These are phyloP conservation scores for Monosporascus sp. DNA, from an alignment of 2,329 filamentous ascomycete species.

Conservation along the genomic window DNA sequence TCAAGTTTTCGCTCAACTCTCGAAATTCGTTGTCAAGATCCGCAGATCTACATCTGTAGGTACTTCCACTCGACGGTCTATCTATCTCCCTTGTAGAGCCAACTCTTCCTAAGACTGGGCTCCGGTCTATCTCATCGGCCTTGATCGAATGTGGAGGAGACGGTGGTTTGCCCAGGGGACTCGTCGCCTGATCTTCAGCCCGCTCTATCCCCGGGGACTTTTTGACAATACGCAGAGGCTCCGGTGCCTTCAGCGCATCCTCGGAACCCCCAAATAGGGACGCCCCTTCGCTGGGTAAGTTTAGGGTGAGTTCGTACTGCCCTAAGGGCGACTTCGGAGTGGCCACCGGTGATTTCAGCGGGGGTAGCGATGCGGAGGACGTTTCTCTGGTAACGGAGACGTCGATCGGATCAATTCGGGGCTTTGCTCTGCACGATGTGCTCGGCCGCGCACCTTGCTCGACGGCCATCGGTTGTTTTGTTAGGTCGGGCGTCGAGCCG, in stretches of 20 bases:
- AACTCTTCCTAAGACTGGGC: conserved; percentile 5
- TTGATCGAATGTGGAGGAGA: conserved; percentile 32
- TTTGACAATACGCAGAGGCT: conserved; percentile 18
- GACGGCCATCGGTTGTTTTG: conserved; percentile 25
- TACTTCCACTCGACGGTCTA: conserved; percentile 18
- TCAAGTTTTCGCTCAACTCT: conserved; percentile 12
- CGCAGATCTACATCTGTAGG: conserved; percentile 18
- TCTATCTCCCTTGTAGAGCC: conserved; percentile 8
- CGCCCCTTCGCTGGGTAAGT: conserved; percentile 18
- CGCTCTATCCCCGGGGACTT: conserved; percentile 8
- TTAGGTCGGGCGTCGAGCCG: conserved; percentile 30
- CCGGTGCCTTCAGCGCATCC: conserved; percentile 13
- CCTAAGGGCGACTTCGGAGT: conserved; percentile 34
- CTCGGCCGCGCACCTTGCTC: conserved; percentile 26
- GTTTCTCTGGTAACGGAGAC: conserved; percentile 35
- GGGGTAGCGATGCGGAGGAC: conserved; percentile 14
- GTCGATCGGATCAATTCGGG: conserved; percentile 44
- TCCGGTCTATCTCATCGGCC: conserved; percentile 13
- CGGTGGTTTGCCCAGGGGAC: conserved; percentile 20
- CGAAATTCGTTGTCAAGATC: conserved; percentile 15
- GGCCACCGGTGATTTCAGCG: conserved; percentile 13
- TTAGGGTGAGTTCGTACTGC: conserved; percentile 34
- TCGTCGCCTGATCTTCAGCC: conserved; percentile 1
- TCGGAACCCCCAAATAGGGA: conserved; percentile 28
- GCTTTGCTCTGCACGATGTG: conserved; percentile 30